These are phyloP conservation scores for Tylopilus sp. DNA, from an alignment of 1,284 basidiomycete genomes.

Conservation along the genomic window DNA sequence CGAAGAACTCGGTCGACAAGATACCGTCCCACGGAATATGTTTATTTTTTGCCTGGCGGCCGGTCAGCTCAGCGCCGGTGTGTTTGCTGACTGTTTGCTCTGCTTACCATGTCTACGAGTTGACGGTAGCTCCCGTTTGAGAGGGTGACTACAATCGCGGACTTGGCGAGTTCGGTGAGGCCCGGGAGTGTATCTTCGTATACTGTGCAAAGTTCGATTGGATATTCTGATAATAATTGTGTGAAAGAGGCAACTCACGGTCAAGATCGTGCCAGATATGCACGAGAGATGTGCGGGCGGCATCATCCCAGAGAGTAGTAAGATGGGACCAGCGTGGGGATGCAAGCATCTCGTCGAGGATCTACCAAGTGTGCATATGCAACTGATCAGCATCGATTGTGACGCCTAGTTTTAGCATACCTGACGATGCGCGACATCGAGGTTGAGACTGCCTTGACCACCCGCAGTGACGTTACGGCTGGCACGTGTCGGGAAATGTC, in stretches of 20 bases:
- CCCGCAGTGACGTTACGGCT: constrained; percentile 52
- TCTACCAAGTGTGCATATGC: constrained; percentile 45
- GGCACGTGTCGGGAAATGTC: no score
- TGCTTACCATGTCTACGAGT: constrained; percentile 66
- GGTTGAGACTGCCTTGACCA: constrained; percentile 58
- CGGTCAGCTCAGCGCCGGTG: no score
- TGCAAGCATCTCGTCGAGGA: constrained; percentile 65
- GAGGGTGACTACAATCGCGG: constrained; percentile 61
- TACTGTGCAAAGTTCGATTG: constrained; percentile 46
- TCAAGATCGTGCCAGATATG: constrained; percentile 67
- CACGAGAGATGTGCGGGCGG: constrained; percentile 56
- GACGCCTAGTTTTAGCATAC: constrained; percentile 35
- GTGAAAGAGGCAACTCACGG: constrained; percentile 43
- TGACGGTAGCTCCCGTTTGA: constrained; percentile 74
- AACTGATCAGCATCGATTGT: no score
- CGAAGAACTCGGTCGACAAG: constrained; percentile 68
- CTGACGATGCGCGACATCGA: constrained; percentile 69
- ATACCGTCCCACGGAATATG: constrained; percentile 72
- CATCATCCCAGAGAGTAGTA: constrained; percentile 53
- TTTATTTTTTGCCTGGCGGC: constrained; percentile 65
- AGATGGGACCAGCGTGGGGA: constrained; percentile 60
- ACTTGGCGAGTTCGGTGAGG: constrained; percentile 61
- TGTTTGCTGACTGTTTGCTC: no score
- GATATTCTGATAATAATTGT: background rate
- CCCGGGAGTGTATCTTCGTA: constrained; percentile 68